These are phyloP conservation scores for Arctium lappa DNA, from an alignment of 129 eudicot species.

Conservation along the genomic window DNA sequence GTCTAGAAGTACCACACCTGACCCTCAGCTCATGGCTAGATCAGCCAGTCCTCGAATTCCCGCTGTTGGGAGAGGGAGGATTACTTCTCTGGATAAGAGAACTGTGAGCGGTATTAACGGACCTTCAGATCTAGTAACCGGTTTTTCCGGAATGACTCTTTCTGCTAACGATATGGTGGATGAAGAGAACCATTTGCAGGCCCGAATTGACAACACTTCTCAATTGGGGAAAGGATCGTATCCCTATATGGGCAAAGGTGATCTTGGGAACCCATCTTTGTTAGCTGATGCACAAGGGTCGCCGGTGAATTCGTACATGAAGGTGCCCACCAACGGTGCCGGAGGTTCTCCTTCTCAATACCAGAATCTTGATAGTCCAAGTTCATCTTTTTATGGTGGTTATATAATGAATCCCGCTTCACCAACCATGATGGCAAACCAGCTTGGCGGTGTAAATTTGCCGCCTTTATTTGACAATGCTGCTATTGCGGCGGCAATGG, in stretches of 20 bases:
- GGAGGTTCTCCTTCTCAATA: constrained; percentile 55
- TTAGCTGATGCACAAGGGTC: constrained; percentile 27
- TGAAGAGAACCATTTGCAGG: constrained; percentile 38
- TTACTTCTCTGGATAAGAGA: constrained; percentile 40
- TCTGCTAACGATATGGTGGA: constrained; percentile 44
- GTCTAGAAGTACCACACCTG: constrained; percentile 89
- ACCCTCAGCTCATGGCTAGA: constrained; percentile 61
- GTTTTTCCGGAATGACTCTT: constrained; percentile 57
- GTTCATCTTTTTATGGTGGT: constrained; percentile 59
- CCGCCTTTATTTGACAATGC: constrained; percentile 54
- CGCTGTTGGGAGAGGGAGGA: constrained; percentile 58
- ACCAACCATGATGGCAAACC: constrained; percentile 57
- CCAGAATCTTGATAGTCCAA: constrained; percentile 54
- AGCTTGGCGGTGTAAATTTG: constrained; percentile 40
- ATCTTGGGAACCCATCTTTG: constrained; percentile 17
- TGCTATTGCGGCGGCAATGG: constrained; percentile 50
- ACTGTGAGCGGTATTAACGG: constrained; percentile 41
- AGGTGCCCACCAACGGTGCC: constrained; percentile 41
- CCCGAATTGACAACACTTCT: constrained; percentile 36
- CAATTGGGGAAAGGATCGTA: constrained; percentile 39
- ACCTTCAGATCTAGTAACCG: constrained; percentile 58
- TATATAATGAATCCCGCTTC: constrained; percentile 51
- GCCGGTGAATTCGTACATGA: constrained; percentile 39
- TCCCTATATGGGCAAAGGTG: constrained; percentile 29
- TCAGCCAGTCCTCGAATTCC: constrained; percentile 73